Evolutionary conservation across 768 basidiomycete species (phyloP).

Genomic region (Coprinopsis cinerea): DNA sequence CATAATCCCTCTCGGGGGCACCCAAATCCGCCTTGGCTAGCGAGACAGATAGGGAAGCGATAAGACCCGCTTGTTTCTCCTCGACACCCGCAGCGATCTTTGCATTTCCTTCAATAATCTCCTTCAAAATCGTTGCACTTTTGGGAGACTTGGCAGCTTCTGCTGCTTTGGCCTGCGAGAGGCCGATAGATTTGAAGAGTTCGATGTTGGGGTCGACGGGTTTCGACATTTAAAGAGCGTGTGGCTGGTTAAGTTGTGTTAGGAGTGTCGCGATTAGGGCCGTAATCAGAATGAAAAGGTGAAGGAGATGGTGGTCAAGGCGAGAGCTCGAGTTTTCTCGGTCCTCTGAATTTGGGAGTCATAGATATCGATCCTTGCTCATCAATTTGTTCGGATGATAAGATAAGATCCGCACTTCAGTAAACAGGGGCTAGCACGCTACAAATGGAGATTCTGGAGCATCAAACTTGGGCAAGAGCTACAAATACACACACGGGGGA

Average conservation of each 20-base stretch:
- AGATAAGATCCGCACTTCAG: conserved; percentile 4
- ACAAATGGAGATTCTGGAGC: no score
- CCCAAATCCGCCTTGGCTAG: conserved; percentile 52
- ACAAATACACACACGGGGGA: neutral
- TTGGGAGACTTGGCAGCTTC: conserved; percentile 82
- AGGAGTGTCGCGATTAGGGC: no score
- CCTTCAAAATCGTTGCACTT: conserved; percentile 62
- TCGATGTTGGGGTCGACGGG: neutral
- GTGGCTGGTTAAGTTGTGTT: no score
- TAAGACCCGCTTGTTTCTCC: conserved; percentile 70
- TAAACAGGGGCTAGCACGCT: no score
- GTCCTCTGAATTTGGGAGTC: neutral
- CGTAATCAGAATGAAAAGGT: neutral
- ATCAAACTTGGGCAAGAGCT: neutral
- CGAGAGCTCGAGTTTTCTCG: neutral
- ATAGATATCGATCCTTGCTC: neutral
- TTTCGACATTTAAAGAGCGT: neutral
- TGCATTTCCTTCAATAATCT: conserved; percentile 55
- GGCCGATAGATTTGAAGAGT: conserved; percentile 73
- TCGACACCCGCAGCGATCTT: conserved; percentile 48
- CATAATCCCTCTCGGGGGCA: conserved; percentile 50
- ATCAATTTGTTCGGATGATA: conserved; percentile 1
- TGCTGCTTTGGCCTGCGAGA: conserved; percentile 69
- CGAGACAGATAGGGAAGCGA: conserved; percentile 61
- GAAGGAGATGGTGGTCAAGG: neutral